These are phyloP conservation scores for Lasiodiplodia hormozganensis DNA, from an alignment of 2,329 filamentous ascomycete genomes.

Conservation along the genomic window DNA sequence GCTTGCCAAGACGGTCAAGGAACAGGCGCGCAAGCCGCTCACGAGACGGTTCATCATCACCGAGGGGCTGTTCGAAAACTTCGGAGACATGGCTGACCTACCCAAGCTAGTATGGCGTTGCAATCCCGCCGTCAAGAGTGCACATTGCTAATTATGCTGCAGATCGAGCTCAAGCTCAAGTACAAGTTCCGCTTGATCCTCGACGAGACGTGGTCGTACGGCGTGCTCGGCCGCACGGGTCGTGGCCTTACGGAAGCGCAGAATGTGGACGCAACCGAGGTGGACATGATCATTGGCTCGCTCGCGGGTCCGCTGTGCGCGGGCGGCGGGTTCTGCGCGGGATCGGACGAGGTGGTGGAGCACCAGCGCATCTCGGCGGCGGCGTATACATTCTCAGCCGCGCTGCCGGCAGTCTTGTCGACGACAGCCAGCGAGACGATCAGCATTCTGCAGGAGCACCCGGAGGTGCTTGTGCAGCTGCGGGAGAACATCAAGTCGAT, in stretches of 20 bases:
- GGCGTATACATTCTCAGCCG: constrained; percentile 95
- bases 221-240: constrained; percentile 88
- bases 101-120: constrained; percentile 74
- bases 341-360: constrained; percentile 87
- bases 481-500: constrained; percentile 88
- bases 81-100: constrained; percentile 83
- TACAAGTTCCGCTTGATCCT: constrained; percentile 99
- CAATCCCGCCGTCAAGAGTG: background rate
- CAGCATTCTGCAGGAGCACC: constrained; percentile 82
- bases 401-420: constrained; percentile 88
- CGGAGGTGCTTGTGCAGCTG: constrained; percentile 78
- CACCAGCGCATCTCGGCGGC: constrained; percentile 94
- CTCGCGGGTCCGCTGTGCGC: constrained; percentile 89
- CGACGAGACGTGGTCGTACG: constrained; percentile 97
- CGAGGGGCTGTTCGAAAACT: constrained; percentile 90
- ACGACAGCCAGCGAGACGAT: constrained; percentile 96
- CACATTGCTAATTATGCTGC: constrained; percentile 1
- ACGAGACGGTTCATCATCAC: constrained; percentile 96
- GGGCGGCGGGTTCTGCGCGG: constrained; percentile 95
- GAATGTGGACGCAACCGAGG: constrained; percentile 89
- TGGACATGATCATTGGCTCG: constrained; percentile 97
- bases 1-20: constrained; percentile 82
- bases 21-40: constrained; percentile 86
- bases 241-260: constrained; percentile 94
- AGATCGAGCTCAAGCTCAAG: constrained; percentile 90